Evolutionary conservation across 2,329 filamentous ascomycete species (phyloP).

Genomic region (Hymenoscyphus albidus): DNA sequence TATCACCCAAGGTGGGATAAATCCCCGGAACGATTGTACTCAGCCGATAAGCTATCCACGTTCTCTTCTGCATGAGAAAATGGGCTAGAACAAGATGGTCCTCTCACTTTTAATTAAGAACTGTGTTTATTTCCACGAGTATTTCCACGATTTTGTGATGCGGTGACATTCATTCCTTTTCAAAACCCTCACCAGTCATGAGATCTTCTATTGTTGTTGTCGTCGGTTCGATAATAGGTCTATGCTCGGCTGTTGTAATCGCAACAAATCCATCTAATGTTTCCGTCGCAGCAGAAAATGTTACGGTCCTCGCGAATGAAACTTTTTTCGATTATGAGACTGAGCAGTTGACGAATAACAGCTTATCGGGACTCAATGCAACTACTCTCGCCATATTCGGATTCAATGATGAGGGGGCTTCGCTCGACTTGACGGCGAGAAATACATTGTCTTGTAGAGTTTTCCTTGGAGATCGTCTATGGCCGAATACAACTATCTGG

Average conservation of each 20-base stretch:
- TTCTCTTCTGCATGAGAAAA: neutral
- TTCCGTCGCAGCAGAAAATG: conserved; percentile 12
- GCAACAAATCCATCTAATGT: conserved; percentile 5
- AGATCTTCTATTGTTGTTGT: neutral
- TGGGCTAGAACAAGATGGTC: neutral
- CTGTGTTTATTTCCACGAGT: neutral
- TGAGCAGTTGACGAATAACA: conserved; percentile 23
- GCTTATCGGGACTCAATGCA: conserved; percentile 15
- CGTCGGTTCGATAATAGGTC: neutral
- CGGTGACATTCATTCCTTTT: neutral
- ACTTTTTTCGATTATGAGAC: conserved; percentile 16
- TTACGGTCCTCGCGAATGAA: conserved; percentile 4
- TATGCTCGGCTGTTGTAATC: neutral
- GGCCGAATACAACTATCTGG: conserved; percentile 48
- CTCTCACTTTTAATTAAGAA: neutral
- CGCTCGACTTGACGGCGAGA: conserved; percentile 10
- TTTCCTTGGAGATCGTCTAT: conserved; percentile 30
- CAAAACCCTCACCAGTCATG: neutral
- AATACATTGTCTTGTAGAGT: conserved; percentile 24
- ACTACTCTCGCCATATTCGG: conserved; percentile 16
- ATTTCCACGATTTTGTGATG: neutral
- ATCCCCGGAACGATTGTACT: neutral
- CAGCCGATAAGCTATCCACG: neutral
- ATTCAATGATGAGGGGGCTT: conserved; percentile 34
- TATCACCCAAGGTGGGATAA: neutral